Conservation (phyloP, 176 grass and related monocot genomes). For the Aegilops bicornis region DNA sequence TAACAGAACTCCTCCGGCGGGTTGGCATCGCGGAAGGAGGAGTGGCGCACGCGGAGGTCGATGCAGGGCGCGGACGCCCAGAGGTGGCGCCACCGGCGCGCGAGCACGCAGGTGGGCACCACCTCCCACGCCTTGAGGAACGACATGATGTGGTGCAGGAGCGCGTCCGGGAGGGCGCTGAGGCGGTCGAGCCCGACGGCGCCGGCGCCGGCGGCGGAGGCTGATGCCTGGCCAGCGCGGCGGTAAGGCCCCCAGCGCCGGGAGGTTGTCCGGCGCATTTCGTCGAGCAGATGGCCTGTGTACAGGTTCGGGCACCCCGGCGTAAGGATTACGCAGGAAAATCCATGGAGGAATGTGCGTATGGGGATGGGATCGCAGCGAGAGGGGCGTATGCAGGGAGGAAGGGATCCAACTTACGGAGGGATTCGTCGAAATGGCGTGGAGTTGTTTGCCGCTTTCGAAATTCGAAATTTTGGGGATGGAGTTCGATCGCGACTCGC, state of each 20-base stretch:
- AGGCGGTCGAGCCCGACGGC: not conserved
- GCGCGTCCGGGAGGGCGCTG: conserved; percentile 33
- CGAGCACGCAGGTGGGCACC: conserved; percentile 39
- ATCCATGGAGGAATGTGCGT: too few relatives aligned
- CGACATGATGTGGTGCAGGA: conserved; percentile 38
- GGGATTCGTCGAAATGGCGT: too few relatives aligned
- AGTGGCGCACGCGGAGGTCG: not conserved
- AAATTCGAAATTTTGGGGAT: too few relatives aligned
- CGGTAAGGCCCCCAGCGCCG: too few relatives aligned
- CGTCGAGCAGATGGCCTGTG: not conserved
- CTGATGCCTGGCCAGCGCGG: not conserved
- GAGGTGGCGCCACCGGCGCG: conserved; percentile 30
- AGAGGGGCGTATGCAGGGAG: too few relatives aligned
- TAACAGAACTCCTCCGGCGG: not conserved
- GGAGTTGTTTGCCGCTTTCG: too few relatives aligned
- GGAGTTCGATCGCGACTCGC: too few relatives aligned
- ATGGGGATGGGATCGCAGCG: too few relatives aligned
- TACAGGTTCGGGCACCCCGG: not conserved
- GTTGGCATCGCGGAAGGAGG: not conserved
- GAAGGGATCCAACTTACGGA: too few relatives aligned
- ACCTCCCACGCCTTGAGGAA: conserved; percentile 26
- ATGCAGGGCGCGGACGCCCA: conserved; percentile 22
- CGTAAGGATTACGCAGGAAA: too few relatives aligned
- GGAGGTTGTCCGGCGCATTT: not conserved
- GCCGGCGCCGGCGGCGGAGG: not conserved